Base-by-base conservation (phyloP, 768 basidiomycete genomes). In the Lactarius sp. region DNA sequence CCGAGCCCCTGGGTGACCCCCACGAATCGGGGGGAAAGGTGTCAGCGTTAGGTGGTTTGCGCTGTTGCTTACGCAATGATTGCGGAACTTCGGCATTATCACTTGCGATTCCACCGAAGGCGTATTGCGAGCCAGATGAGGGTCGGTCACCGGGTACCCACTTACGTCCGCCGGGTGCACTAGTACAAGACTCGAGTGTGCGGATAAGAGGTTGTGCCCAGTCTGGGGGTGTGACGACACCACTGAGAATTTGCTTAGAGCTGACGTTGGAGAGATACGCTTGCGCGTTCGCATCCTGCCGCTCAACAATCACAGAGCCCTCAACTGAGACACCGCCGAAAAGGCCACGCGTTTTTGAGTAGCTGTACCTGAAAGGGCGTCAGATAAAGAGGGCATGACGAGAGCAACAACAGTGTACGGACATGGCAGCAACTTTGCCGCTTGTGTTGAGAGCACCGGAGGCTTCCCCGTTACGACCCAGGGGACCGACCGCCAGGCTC, bases 391-490 rank as follows among this genome's bases (percentile, higher is more conserved):
- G 39, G 52, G 39, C 22, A 39, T 49, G 37, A 39, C 20, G 33
- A 36, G 14, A 14, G n/a, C 20, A 34, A 59, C 55, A 13, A 27
- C 52, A 57, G 18, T 37, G 9, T 9, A 66, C 77, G 66, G 69
- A 94, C 94, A 98, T 97, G 41, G 94, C 94, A 6, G 96, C 92
- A 5, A 97, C 77, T 71, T 87, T 91, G 52, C 95, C 95, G 55
- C 84, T 89, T 1, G 90, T 81, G 70, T 85, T 97, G 51, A 98
- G 67, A 0, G 92, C 79, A 18, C 93, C 94, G 3, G 80, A 80
- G 4, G 94, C 96, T 77, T 98, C 96, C n/a, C 90, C 92, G 71
- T 94, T 98, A 34, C 96, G 86, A 22, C 96, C 96, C 0, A 98
- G 77, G 10, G 96, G 96, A 3, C 96, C 96, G 0, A 97, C 80